A percentile compares a stretch with the other conserved stretches of the same genome.
Conservation (phyloP, 2,329 filamentous ascomycete genomes). For the Seiridium cupressi region DNA sequence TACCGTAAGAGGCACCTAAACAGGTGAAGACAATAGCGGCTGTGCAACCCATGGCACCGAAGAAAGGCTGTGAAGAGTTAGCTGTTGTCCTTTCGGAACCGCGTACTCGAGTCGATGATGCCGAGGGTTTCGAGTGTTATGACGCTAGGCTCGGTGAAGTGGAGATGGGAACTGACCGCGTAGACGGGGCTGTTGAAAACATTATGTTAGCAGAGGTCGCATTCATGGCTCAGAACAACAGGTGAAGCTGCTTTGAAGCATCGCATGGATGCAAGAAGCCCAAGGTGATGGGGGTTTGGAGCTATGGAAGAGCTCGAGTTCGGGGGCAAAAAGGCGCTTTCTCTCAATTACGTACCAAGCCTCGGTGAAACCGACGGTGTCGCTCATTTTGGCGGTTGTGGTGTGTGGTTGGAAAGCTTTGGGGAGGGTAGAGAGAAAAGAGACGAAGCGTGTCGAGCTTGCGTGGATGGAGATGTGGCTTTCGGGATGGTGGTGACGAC, state of each 20-base stretch:
- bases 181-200: constrained; percentile 77
- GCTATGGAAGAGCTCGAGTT: constrained; percentile 6
- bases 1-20: constrained; percentile 95
- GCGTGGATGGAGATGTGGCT: constrained; percentile 9
- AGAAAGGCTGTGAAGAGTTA: constrained; percentile 58
- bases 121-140: constrained; percentile 16
- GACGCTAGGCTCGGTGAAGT: constrained; percentile 16
- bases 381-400: constrained; percentile 23
- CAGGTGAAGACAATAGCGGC: constrained; percentile 95
- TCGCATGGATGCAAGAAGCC: constrained; percentile 14
- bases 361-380: constrained; percentile 19
- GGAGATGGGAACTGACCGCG: constrained; percentile 73
- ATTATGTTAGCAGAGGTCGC: constrained; percentile 20
- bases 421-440: constrained; percentile 6
- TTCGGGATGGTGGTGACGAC: constrained; percentile 6
- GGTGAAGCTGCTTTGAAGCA: background rate
- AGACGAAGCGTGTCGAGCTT: constrained; percentile 7
- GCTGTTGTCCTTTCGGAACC: background rate
- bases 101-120: background rate
- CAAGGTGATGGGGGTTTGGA: constrained; percentile 16
- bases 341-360: constrained; percentile 31
- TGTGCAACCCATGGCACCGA: constrained; percentile 83
- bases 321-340: constrained; percentile 14
- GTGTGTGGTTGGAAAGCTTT: background rate
- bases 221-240: background rate